These are phyloP conservation scores for Dorcoceras hygrometricum DNA, from an alignment of 257 asterid genomes.

Conservation along the genomic window DNA sequence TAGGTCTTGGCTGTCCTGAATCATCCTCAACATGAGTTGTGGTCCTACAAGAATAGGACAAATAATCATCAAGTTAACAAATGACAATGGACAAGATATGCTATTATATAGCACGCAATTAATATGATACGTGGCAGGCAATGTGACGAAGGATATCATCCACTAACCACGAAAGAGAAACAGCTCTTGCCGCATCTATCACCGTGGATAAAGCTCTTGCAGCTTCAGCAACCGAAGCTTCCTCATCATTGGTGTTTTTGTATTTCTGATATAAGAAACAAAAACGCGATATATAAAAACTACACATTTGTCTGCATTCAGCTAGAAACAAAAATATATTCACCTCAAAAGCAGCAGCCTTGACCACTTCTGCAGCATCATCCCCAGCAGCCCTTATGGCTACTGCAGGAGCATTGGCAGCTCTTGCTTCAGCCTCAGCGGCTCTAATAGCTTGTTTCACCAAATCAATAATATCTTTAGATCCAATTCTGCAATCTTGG, in stretches of 20 bases:
- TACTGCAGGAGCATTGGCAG: constrained; percentile 81
- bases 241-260: constrained; percentile 69
- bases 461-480: constrained; percentile 66
- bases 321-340: constrained; percentile 26
- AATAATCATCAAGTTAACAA: constrained; percentile 6
- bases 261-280: constrained; percentile 52
- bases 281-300: constrained; percentile 18
- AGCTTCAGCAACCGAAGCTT: constrained; percentile 85
- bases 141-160: constrained; percentile 21
- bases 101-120: neutral
- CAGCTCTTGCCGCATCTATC: constrained; percentile 82
- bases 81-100: constrained; percentile 3
- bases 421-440: constrained; percentile 97
- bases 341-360: constrained; percentile 93
- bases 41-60: constrained; percentile 40
- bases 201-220: constrained; percentile 87
- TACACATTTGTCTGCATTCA: constrained; percentile 13
- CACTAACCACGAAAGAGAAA: constrained; percentile 66
- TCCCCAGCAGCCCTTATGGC: constrained; percentile 95
- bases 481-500: constrained; percentile 77
- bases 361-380: constrained; percentile 97
- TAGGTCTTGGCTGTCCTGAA: constrained; percentile 43
- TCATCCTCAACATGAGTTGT: constrained; percentile 46
- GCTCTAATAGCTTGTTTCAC: constrained; percentile 89
- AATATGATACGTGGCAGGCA: constrained; percentile 11